Evolutionary conservation across 2,329 filamentous ascomycete genomes (phyloP).

Genomic region (Ophiocordyceps camponoti-floridani): DNA sequence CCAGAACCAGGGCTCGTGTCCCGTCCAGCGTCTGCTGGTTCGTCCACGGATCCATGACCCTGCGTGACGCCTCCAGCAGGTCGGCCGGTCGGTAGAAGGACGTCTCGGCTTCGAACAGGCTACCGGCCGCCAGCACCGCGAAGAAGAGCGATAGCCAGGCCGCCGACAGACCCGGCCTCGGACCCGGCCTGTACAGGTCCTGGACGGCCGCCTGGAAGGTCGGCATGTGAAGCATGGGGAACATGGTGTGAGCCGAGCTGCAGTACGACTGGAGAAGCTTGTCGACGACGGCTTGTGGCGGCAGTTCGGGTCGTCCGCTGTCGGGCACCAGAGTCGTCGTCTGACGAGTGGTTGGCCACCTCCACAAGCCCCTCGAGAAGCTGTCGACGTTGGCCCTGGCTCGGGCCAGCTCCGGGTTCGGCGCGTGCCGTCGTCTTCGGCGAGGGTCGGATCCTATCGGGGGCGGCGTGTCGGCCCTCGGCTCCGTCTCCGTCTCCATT

Average conservation of each 20-base stretch:
- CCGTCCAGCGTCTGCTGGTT: slow-evolving; percentile 63
- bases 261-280: slow-evolving; percentile 61
- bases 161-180: slow-evolving; percentile 36
- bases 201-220: slow-evolving; percentile 64
- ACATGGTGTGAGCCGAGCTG: slow-evolving; percentile 56
- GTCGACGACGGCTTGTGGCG: slow-evolving; percentile 51
- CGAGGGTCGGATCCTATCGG: slow-evolving; percentile 48
- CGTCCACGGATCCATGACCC: slow-evolving; percentile 62
- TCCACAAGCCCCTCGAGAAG: slow-evolving; percentile 64
- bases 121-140: slow-evolving; percentile 65
- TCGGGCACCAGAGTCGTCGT: slow-evolving; percentile 29
- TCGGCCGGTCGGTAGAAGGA: slow-evolving; percentile 34
- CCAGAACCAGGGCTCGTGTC: slow-evolving; percentile 52
- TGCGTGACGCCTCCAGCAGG: slow-evolving; percentile 54
- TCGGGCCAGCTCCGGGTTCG: slow-evolving; percentile 50
- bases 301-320: slow-evolving; percentile 43
- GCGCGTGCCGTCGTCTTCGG: slow-evolving; percentile 39
- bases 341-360: slow-evolving; percentile 49
- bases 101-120: slow-evolving; percentile 45
- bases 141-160: slow-evolving; percentile 72
- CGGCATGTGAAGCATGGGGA: slow-evolving; percentile 80
- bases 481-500: slow-evolving; percentile 28
- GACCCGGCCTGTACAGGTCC: slow-evolving; percentile 49
- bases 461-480: slow-evolving; percentile 39
- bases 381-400: slow-evolving; percentile 56